Evolutionary conservation across 2,329 filamentous ascomycete genomes (phyloP).

Genomic region (Trichoderma aggressivum): DNA sequence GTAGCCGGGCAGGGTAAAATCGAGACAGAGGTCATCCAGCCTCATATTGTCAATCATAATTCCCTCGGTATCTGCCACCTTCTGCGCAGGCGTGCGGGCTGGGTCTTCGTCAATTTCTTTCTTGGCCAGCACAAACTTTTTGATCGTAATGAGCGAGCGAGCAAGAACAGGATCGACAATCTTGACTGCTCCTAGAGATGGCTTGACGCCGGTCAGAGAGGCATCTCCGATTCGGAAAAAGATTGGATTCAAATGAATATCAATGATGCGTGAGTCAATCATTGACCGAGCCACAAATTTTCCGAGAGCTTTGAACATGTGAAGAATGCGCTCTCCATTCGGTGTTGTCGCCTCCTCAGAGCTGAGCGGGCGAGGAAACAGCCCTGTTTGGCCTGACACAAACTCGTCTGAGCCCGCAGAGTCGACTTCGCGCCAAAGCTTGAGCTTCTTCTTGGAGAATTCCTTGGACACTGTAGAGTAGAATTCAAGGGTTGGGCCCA

Average conservation of each 20-base stretch:
- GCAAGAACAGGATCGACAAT: slow-evolving; percentile 84
- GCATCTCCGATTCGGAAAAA: slow-evolving; percentile 92
- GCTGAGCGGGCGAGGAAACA: slow-evolving; percentile 90
- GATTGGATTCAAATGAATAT: slow-evolving; percentile 93
- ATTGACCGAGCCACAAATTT: slow-evolving; percentile 98
- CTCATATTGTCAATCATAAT: slow-evolving; percentile 72
- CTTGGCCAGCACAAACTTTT: slow-evolving; percentile 81
- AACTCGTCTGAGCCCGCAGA: slow-evolving; percentile 70
- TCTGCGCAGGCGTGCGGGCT: slow-evolving; percentile 63
- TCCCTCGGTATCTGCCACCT: slow-evolving; percentile 63
- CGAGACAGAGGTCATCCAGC: slow-evolving; percentile 84
- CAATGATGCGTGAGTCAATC: slow-evolving; percentile 97
- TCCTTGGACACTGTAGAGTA: slow-evolving; percentile 97
- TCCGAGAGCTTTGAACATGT: slow-evolving; percentile 87
- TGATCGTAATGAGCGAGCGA: slow-evolving; percentile 79
- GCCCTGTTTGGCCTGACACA: slow-evolving; percentile 75
- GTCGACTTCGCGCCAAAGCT: slow-evolving; percentile 93
- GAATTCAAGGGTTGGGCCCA: slow-evolving; percentile 94
- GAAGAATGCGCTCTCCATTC: slow-evolving; percentile 81
- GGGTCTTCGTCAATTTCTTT: slow-evolving; percentile 74
- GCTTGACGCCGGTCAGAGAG: slow-evolving; percentile 59
- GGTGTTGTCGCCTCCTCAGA: slow-evolving; percentile 70
- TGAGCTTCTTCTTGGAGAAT: slow-evolving; percentile 95
- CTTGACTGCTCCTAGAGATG: slow-evolving; percentile 85
- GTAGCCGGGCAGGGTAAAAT: slow-evolving; percentile 94